phyloP scores from a whole-genome alignment of 2,329 filamentous ascomycete species.

The Xylariales sp. region DNA sequence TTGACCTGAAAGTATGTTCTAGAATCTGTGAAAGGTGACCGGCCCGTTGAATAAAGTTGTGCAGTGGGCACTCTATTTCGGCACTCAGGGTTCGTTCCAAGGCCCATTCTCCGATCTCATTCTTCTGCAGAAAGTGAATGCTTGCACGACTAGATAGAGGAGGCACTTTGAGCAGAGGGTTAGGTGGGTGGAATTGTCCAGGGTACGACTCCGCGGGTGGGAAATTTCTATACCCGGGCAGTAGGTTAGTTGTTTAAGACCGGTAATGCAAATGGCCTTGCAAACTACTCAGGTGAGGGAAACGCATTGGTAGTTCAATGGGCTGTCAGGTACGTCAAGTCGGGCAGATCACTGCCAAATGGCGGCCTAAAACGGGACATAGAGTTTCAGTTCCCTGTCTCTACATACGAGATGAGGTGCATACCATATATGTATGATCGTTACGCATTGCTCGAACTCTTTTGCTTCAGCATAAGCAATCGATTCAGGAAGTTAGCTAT shows the following conservation, averaged over 20 bases:
- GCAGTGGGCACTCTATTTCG: constrained; percentile 4
- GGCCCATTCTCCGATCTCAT: constrained; percentile 6
- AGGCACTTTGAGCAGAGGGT: not conserved
- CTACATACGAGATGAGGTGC: not conserved
- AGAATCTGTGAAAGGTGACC: constrained; percentile 1
- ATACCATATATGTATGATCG: constrained; percentile 2
- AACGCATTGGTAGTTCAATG: not conserved
- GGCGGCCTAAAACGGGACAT: constrained; percentile 8
- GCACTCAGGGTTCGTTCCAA: not conserved
- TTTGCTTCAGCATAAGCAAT: constrained; percentile 3
- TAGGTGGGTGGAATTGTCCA: not conserved
- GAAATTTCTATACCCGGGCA: not conserved
- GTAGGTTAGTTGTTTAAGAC: too few species aligned
- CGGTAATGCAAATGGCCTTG: not conserved
- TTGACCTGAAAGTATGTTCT: not conserved
- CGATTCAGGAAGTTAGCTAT: not conserved
- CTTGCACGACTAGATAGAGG: not conserved
- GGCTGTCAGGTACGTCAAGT: constrained; percentile 6
- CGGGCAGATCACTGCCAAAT: not conserved
- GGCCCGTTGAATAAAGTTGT: not conserved
- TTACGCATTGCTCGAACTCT: not conserved
- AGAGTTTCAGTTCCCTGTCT: not conserved
- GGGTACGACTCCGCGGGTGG: not conserved
- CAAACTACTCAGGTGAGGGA: not conserved
- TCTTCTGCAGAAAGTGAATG: not conserved